Evolutionary conservation across 352 stramenopile species (phyloP).

Genomic region (Globisporangium cederbergense): DNA sequence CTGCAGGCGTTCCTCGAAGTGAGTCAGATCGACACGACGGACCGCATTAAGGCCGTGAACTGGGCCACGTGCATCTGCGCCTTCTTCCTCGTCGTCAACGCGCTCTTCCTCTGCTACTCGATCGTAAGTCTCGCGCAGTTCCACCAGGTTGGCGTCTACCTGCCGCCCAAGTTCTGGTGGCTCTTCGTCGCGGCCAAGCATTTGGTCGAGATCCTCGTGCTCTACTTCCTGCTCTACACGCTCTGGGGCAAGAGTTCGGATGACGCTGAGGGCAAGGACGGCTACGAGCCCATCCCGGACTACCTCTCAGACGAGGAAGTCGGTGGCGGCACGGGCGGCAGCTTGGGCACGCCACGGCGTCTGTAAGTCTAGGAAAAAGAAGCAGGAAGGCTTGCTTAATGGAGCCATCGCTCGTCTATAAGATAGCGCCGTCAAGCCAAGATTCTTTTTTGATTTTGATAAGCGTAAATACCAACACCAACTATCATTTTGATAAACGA

Average conservation of each 20-base stretch:
- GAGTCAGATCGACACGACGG: slow-evolving; percentile 96
- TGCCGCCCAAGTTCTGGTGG: slow-evolving; percentile 89
- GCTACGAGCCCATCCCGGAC: slow-evolving; percentile 79
- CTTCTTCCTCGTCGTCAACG: slow-evolving; percentile 93
- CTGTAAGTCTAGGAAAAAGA: not conserved
- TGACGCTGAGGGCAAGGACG: slow-evolving; percentile 61
- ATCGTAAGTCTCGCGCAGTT: slow-evolving; percentile 86
- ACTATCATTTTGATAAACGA: not conserved
- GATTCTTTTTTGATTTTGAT: not conserved
- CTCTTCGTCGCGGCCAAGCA: slow-evolving; percentile 93
- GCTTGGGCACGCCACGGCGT: slow-evolving; percentile 12
- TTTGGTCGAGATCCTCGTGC: slow-evolving; percentile 89
- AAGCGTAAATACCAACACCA: not conserved
- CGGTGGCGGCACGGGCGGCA: not conserved
- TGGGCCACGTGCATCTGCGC: slow-evolving; percentile 95
- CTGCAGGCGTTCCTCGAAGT: slow-evolving; percentile 94
- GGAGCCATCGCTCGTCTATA: not conserved
- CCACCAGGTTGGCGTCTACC: slow-evolving; percentile 81
- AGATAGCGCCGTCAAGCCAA: not conserved
- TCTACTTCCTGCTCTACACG: slow-evolving; percentile 95
- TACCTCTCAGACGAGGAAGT: slow-evolving; percentile 54
- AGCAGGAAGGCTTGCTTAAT: not conserved
- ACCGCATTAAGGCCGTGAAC: slow-evolving; percentile 93
- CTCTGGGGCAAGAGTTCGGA: slow-evolving; percentile 82
- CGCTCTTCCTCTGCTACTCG: slow-evolving; percentile 83